Evolutionary conservation across 2,329 filamentous ascomycete species (phyloP).

Genomic region (Madurella fahalii): DNA sequence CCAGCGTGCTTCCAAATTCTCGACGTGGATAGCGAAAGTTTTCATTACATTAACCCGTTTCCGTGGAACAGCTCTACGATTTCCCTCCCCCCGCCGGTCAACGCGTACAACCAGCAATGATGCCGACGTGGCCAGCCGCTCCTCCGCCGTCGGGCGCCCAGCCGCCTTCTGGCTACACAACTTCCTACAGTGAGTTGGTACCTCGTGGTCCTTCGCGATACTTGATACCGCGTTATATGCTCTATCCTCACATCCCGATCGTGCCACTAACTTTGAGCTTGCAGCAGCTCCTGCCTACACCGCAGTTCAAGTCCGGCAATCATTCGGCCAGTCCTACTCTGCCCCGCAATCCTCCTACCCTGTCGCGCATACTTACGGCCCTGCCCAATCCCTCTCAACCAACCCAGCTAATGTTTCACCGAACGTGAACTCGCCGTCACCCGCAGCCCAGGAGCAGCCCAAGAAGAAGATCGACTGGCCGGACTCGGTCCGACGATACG

Average conservation of each 20-base stretch:
- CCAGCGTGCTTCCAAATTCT: background rate
- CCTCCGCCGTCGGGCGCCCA: slow-evolving; percentile 40
- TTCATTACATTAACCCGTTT: background rate
- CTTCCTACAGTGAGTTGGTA: slow-evolving; percentile 17
- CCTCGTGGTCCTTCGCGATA: background rate
- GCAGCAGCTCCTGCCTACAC: slow-evolving; percentile 52
- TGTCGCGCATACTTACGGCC: slow-evolving; percentile 24
- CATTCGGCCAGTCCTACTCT: slow-evolving; percentile 45
- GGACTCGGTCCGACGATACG: slow-evolving; percentile 77
- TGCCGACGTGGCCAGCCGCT: slow-evolving; percentile 31
- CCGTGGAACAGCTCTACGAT: background rate
- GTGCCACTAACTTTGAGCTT: slow-evolving; percentile 15
- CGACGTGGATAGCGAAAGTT: background rate
- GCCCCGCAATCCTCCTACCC: slow-evolving; percentile 33
- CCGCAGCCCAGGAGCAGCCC: slow-evolving; percentile 23
- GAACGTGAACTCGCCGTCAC: slow-evolving; percentile 10
- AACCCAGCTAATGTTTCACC: slow-evolving; percentile 27
- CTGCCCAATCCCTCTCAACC: slow-evolving; percentile 23
- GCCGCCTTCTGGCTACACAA: slow-evolving; percentile 35
- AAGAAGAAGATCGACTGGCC: slow-evolving; percentile 74
- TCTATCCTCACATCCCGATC: background rate
- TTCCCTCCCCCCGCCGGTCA: slow-evolving; percentile 3
- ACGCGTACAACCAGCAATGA: slow-evolving; percentile 27
- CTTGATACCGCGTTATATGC: background rate
- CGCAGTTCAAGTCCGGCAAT: slow-evolving; percentile 59